Evolutionary conservation across 1,284 basidiomycete genomes (phyloP).

Genomic region (Boletus subluridellus): DNA sequence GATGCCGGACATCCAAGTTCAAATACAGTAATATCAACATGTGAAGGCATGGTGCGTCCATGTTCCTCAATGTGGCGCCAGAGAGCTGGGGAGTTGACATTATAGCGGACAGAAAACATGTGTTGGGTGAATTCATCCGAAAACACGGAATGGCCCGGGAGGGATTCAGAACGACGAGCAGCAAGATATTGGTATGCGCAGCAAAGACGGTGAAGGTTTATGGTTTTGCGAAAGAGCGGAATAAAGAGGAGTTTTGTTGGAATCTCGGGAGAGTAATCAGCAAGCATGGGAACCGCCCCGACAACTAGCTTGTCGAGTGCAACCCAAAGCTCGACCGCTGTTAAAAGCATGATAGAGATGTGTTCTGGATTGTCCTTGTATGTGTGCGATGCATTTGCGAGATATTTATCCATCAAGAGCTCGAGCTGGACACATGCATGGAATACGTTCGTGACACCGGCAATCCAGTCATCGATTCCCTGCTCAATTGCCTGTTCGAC

Average conservation of each 20-base stretch:
- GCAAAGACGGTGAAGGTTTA: neutral
- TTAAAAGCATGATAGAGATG: neutral
- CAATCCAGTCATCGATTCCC: conserved; percentile 29
- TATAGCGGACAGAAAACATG: too few relatives aligned
- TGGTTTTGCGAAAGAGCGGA: neutral
- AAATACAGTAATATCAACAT: too few relatives aligned
- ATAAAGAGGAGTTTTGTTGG: neutral
- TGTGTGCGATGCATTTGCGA: neutral
- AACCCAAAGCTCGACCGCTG: neutral
- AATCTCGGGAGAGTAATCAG: neutral
- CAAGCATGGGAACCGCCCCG: neutral
- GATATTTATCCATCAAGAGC: neutral
- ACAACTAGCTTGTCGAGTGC: neutral
- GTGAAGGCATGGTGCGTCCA: too few relatives aligned
- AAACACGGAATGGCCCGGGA: too few relatives aligned
- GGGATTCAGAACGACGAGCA: neutral
- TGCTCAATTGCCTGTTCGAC: conserved; percentile 32
- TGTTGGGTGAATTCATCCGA: too few relatives aligned
- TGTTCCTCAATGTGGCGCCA: too few relatives aligned
- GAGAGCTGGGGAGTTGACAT: too few relatives aligned
- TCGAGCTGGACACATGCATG: neutral
- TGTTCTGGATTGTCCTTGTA: neutral
- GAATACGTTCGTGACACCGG: neutral
- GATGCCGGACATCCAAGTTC: too few relatives aligned
- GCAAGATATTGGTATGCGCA: neutral